Evolutionary conservation across 1,284 basidiomycete species (phyloP).

Genomic region (Trametes polyzona): DNA sequence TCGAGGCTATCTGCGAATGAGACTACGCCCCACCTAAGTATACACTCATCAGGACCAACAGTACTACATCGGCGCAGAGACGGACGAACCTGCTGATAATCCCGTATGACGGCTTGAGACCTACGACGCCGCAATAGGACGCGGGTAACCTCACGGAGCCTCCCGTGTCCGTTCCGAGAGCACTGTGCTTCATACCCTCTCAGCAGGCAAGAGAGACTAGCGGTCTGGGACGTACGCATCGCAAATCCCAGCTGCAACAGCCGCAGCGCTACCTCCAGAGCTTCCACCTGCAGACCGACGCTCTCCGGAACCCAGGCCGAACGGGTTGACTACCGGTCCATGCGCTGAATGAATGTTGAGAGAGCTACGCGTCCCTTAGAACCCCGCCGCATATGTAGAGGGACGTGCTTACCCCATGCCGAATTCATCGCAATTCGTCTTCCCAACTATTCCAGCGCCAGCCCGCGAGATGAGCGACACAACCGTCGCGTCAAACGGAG

Average conservation of each 20-base stretch:
- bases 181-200: conserved; percentile 50
- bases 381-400: conserved; percentile 8
- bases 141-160: conserved; percentile 94
- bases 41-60: neutral
- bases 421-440: conserved; percentile 98
- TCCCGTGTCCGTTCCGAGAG: conserved; percentile 94
- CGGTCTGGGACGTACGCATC: conserved; percentile 66
- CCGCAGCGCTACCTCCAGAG: conserved; percentile 84
- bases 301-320: conserved; percentile 37
- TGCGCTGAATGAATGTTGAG: conserved; percentile 71
- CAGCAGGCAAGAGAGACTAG: neutral
- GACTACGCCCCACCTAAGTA: conserved; percentile 82
- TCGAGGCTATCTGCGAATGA: conserved; percentile 96
- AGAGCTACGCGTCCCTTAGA: conserved; percentile 52
- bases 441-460: conserved; percentile 81
- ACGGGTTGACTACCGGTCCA: conserved; percentile 83
- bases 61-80: neutral
- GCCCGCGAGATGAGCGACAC: conserved; percentile 64
- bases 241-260: conserved; percentile 79
- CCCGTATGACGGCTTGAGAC: conserved; percentile 95
- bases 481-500: conserved; percentile 90
- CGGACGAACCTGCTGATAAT: conserved; percentile 74
- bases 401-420: conserved; percentile 84
- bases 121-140: conserved; percentile 91
- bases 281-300: conserved; percentile 81